phyloP scores from a whole-genome alignment of 768 basidiomycete genomes.

The Termitomyces sp. region DNA sequence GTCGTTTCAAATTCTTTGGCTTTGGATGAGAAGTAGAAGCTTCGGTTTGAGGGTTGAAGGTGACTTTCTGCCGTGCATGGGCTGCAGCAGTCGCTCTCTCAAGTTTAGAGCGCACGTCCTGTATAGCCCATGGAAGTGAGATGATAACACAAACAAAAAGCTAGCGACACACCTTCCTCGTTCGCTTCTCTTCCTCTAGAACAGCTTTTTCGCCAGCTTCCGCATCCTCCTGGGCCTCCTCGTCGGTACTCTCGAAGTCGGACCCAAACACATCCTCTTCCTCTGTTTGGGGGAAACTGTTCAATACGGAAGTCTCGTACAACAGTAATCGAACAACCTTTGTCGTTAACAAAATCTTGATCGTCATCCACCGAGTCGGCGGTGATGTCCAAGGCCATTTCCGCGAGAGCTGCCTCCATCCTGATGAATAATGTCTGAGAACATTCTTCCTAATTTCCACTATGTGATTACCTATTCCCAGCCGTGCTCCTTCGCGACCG shows the following conservation, averaged over 20 bases:
- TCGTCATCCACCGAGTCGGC: slow-evolving; percentile 67
- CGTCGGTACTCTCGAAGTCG: slow-evolving; percentile 84
- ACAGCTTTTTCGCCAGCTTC: slow-evolving; percentile 53
- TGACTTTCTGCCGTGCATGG: slow-evolving; percentile 58
- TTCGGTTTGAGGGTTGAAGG: slow-evolving; percentile 55
- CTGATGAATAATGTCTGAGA: slow-evolving; percentile 26
- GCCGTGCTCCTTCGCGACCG: slow-evolving; percentile 69
- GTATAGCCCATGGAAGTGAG: neutral
- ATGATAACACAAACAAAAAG: neutral
- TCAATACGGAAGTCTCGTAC: neutral
- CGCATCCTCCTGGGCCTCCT: slow-evolving; percentile 46
- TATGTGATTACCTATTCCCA: slow-evolving; percentile 56
- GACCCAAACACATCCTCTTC: slow-evolving; percentile 80
- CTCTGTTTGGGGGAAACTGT: slow-evolving; percentile 34
- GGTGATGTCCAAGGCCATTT: slow-evolving; percentile 52
- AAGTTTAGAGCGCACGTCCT: slow-evolving; percentile 51
- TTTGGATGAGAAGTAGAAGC: slow-evolving; percentile 17
- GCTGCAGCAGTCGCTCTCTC: slow-evolving; percentile 64
- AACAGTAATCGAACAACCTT: slow-evolving; percentile 36
- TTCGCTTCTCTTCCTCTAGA: slow-evolving; percentile 53
- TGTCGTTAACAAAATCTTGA: slow-evolving; percentile 59
- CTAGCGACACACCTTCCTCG: slow-evolving; percentile 34
- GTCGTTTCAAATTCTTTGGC: slow-evolving; percentile 34
- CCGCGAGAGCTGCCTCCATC: slow-evolving; percentile 75
- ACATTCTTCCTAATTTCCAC: neutral